Conservation (phyloP, 768 basidiomycete genomes). For the Lactifluus piperatus region DNA sequence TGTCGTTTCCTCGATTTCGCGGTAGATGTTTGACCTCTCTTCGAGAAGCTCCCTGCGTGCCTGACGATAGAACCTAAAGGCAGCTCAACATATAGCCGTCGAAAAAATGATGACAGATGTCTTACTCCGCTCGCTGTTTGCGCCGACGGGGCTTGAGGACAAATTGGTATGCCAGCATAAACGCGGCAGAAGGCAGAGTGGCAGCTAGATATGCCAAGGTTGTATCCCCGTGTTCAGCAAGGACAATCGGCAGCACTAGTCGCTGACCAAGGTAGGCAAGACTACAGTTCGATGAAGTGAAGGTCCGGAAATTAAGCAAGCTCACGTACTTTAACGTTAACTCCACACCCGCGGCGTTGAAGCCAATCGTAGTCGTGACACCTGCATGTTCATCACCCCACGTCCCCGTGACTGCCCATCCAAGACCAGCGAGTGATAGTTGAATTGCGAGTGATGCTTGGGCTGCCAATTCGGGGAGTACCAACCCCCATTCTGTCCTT, state of each 20-base stretch:
- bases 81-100: slow-evolving; percentile 8
- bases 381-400: slow-evolving; percentile 42
- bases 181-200: slow-evolving; percentile 46
- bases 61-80: slow-evolving; percentile 54
- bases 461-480: slow-evolving; percentile 46
- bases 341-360: slow-evolving; percentile 40
- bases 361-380: slow-evolving; percentile 37
- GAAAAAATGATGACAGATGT: slow-evolving; percentile 12
- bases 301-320: slow-evolving; percentile 14
- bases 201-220: slow-evolving; percentile 41
- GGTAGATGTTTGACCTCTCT: slow-evolving; percentile 51
- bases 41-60: slow-evolving; percentile 55
- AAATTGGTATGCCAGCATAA: slow-evolving; percentile 48
- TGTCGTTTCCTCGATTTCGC: slow-evolving; percentile 55
- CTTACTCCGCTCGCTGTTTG: slow-evolving; percentile 45
- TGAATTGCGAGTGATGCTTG: slow-evolving; percentile 43
- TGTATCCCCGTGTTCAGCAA: slow-evolving; percentile 43
- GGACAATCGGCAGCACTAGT: slow-evolving; percentile 46
- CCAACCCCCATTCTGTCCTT: slow-evolving; percentile 42
- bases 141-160: slow-evolving; percentile 48
- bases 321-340: slow-evolving; percentile 48
- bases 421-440: slow-evolving; percentile 37
- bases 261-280: slow-evolving; percentile 49
- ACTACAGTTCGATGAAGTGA: slow-evolving; percentile 30
- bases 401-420: slow-evolving; percentile 35